Base-by-base conservation (phyloP, 176 grass and related monocot species). In the Rhynchospora breviuscula region DNA sequence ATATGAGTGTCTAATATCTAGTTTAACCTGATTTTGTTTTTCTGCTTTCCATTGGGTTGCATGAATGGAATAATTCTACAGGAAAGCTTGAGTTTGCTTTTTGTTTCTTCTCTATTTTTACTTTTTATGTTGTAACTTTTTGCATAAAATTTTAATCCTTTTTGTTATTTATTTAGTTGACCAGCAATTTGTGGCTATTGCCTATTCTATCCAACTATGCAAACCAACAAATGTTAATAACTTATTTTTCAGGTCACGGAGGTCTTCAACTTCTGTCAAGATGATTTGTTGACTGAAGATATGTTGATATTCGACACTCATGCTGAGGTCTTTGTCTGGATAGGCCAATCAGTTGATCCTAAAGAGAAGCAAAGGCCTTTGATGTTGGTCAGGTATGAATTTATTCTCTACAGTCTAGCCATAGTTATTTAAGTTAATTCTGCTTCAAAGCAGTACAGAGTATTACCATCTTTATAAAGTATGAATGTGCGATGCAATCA, bases 221-320 rank as follows among this genome's bases (percentile, higher is more conserved):
- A 33, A 57, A 52, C 33, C 67, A 33, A n/a, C n/a, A n/a, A 11
- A 33, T 77, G 73, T 81, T 10, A 78, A 81, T 86, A 59, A 11
- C 17, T 40, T 88, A 60, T 61, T 8, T 87, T 60, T 70, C 71
- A 98, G 95, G 90, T 94, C 75, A 64, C 65, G 67, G 95, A 98
- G 87, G 90, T 98, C 59, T 94, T 91, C 87, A 98, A 98, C 85
- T 98, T 94, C 63, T 88, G 90, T 69, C 95, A 98, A 98, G 95
- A 98, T 88, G 95, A 98, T 92, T 84, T 98, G 71, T 94, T 98
- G 88, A 92, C 95, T 51, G 95, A 98, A 88, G 95, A 98, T 57
- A 92, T 98, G 67, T 79, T 94, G 90, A 84, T 94, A 91, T 84
- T 98, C 67, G 95, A 98, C 62, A 98, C 92, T 70, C 90, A 91